Base-by-base conservation (phyloP, 2,329 filamentous ascomycete genomes). In the Graphiopsis chlorocephala region DNA sequence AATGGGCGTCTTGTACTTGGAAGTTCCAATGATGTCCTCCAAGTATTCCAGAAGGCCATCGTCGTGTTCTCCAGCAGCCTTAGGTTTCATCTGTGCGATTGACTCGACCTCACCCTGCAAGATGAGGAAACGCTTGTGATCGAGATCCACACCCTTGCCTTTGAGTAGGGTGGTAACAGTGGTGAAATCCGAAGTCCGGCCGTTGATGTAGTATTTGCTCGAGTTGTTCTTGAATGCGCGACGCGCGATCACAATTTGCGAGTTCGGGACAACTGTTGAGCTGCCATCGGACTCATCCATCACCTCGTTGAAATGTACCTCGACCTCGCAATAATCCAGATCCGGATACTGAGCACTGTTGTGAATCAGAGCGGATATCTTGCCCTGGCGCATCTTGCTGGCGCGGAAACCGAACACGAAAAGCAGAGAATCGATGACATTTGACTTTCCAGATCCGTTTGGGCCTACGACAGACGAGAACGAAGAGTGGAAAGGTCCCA, bases 351-450 rank as follows among this genome's bases (percentile, higher is more conserved):
- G 86, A 0, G 93, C 93, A 14, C 95, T 98, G 77, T 98, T 99
- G 80, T 99, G 95, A 70, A 99, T 99, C 57, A 99, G 82, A 4
- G 95, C 95, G 0, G 95, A 99, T 56, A 99, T 93, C 80, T 99
- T 99, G 74, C 95, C 95, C 78, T 99, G 95, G 73, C 95, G 87
- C 95, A 99, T 99, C 80, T 99, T 99, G 83, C 94, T 98, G 48
- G 95, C 95, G 66, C 95, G 89, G 81, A 99, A 99, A 62, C 96
- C 95, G 75, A 99, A 99, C n/a, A 99, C 95, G 74, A 99, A 99
- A 0, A 99, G 86, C 29, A 99, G 82, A 2, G 95, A 97, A 78
- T 99, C 95, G 75, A 99, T 99, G 68, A 99, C 96, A 72, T 99
- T 99, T 25, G 95, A 98, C 77, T 99, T 99, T 65, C 95, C 95